phyloP scores from a whole-genome alignment of 1,139 yeast species.

The Pichia norvegensis region DNA sequence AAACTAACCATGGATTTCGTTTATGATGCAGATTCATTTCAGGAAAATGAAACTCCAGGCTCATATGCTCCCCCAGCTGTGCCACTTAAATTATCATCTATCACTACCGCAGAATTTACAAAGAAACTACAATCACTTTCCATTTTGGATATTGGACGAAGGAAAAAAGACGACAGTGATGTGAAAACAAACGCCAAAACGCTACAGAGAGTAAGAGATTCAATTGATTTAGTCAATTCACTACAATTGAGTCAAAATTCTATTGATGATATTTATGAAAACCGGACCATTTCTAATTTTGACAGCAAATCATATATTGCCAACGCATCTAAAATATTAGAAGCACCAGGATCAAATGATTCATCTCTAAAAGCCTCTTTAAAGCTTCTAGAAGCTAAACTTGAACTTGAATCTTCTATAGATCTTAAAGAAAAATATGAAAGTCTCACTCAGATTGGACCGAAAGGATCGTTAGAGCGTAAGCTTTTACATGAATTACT shows the following conservation, averaged over 20 bases:
- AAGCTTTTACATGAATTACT: constrained; percentile 59
- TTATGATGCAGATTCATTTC: constrained; percentile 10
- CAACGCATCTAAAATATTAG: constrained; percentile 33
- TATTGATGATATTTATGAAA: constrained; percentile 2
- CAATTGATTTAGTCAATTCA: constrained; percentile 20
- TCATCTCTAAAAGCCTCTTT: constrained; percentile 43
- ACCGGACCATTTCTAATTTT: constrained; percentile 22
- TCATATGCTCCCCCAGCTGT: background rate
- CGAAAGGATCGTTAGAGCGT: constrained; percentile 50
- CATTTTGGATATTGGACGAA: constrained; percentile 6
- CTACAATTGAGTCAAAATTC: constrained; percentile 8
- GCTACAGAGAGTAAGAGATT: constrained; percentile 34
- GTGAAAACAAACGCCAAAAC: constrained; percentile 20
- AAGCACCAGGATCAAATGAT: constrained; percentile 31
- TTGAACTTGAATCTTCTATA: constrained; percentile 15
- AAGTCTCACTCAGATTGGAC: constrained; percentile 44
- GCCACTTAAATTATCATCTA: constrained; percentile 6
- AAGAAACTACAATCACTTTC: constrained; percentile 11
- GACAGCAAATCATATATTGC: constrained; percentile 33
- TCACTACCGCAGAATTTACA: constrained; percentile 10
- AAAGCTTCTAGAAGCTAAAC: constrained; percentile 37
- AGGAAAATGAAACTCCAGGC: background rate
- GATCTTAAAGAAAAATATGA: constrained; percentile 10
- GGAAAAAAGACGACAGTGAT: background rate
- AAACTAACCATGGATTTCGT: constrained; percentile 11